These are phyloP conservation scores for Blastosporella zonata DNA, from an alignment of 1,284 basidiomycete species.

Conservation along the genomic window DNA sequence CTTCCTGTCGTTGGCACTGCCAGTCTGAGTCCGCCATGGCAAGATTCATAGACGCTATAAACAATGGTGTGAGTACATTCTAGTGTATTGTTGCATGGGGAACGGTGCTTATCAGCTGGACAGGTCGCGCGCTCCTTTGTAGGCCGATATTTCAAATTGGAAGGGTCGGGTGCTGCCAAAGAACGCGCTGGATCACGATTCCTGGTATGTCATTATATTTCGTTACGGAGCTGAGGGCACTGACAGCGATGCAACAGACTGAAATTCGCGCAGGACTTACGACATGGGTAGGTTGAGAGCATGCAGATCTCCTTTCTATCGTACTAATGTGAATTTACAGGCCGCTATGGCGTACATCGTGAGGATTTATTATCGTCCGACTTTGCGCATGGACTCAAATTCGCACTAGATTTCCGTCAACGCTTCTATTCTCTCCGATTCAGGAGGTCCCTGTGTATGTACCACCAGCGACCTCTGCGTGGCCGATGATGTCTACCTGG, in stretches of 20 bases:
- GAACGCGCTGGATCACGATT: slow-evolving; percentile 78
- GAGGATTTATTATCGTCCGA: slow-evolving; percentile 21
- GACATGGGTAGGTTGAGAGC: slow-evolving; percentile 63
- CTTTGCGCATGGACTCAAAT: not conserved
- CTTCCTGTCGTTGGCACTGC: not conserved
- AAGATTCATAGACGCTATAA: slow-evolving; percentile 13
- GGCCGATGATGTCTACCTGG: slow-evolving; percentile 58
- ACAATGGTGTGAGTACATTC: slow-evolving; percentile 26
- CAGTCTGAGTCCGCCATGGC: slow-evolving; percentile 9
- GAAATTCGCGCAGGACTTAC: slow-evolving; percentile 81
- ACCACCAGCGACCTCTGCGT: slow-evolving; percentile 47
- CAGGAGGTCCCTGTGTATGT: slow-evolving; percentile 84
- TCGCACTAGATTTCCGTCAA: slow-evolving; percentile 77
- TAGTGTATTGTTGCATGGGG: not conserved
- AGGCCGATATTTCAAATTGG: slow-evolving; percentile 82
- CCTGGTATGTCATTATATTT: slow-evolving; percentile 42
- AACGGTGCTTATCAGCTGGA: not conserved
- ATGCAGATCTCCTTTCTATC: not conserved
- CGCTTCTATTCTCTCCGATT: slow-evolving; percentile 70
- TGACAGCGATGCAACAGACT: slow-evolving; percentile 41
- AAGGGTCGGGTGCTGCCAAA: slow-evolving; percentile 76
- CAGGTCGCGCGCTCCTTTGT: slow-evolving; percentile 71
- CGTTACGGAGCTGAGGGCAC: not conserved
- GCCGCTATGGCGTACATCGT: slow-evolving; percentile 72
- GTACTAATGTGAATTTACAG: slow-evolving; percentile 26